phyloP scores from a whole-genome alignment of 345 rosid species.

The Isatis tinctoria region DNA sequence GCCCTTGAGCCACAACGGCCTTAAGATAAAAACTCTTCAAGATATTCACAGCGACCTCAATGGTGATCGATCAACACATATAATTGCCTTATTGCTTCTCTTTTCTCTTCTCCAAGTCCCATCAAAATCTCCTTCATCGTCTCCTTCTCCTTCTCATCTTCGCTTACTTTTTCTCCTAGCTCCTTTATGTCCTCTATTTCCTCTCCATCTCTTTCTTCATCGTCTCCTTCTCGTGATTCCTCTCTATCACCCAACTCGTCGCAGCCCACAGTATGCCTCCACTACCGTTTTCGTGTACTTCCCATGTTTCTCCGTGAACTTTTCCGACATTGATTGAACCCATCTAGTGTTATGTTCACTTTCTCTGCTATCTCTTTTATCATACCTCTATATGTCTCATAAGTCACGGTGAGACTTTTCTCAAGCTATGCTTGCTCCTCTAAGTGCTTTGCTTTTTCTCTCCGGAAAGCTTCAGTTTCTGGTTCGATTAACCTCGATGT shows the following conservation, averaged over 20 bases:
- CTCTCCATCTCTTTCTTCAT: slow-evolving; percentile 29
- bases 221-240: slow-evolving; percentile 38
- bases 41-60: slow-evolving; percentile 50
- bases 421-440: slow-evolving; percentile 63
- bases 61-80: slow-evolving; percentile 89
- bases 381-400: slow-evolving; percentile 44
- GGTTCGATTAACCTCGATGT: slow-evolving; percentile 86
- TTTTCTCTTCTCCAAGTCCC: slow-evolving; percentile 71
- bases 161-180: slow-evolving; percentile 43
- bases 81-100: slow-evolving; percentile 82
- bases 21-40: slow-evolving; percentile 40
- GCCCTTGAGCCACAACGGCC: slow-evolving; percentile 21
- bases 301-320: slow-evolving; percentile 38
- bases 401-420: slow-evolving; percentile 44
- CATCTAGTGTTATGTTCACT: slow-evolving; percentile 37
- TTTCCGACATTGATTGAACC: slow-evolving; percentile 39
- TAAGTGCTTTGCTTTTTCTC: slow-evolving; percentile 53
- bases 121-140: slow-evolving; percentile 39
- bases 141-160: slow-evolving; percentile 53
- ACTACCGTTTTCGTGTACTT: slow-evolving; percentile 38
- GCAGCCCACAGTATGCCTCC: slow-evolving; percentile 47
- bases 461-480: slow-evolving; percentile 68
- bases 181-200: slow-evolving; percentile 33
- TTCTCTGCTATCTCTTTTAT: slow-evolving; percentile 44
- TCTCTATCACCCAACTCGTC: slow-evolving; percentile 48